These are phyloP conservation scores for Cercospora sp. DNA, from an alignment of 2,329 filamentous ascomycete genomes.

Conservation along the genomic window DNA sequence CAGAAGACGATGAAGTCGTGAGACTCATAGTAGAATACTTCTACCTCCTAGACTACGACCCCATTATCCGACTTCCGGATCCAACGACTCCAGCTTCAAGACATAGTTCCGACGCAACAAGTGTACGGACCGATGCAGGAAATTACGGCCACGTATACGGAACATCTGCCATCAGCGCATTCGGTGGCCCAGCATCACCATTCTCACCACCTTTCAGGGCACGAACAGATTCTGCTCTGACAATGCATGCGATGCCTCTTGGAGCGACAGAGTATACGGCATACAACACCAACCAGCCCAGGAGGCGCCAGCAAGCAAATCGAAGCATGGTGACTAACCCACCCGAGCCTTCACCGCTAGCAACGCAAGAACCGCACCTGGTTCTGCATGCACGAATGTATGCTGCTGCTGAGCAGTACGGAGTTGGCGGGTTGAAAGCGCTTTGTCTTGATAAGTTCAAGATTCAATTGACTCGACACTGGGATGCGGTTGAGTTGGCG, in stretches of 20 bases:
- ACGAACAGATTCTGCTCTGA: slow-evolving; percentile 25
- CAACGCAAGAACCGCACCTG: slow-evolving; percentile 25
- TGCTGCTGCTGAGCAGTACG: slow-evolving; percentile 29
- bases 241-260: slow-evolving; percentile 28
- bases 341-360: slow-evolving; percentile 29
- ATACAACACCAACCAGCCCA: slow-evolving; percentile 7
- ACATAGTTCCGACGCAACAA: slow-evolving; percentile 25
- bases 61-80: slow-evolving; percentile 17
- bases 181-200: slow-evolving; percentile 26
- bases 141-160: slow-evolving; percentile 32
- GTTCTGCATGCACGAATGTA: slow-evolving; percentile 33
- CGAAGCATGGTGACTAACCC: slow-evolving; percentile 21
- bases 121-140: slow-evolving; percentile 26
- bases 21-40: slow-evolving; percentile 32
- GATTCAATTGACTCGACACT: slow-evolving; percentile 29
- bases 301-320: slow-evolving; percentile 15
- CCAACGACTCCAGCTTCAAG: slow-evolving; percentile 7
- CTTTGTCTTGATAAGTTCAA: slow-evolving; percentile 33
- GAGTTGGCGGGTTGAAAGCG: slow-evolving; percentile 29
- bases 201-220: slow-evolving; percentile 13
- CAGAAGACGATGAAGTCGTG: slow-evolving; percentile 32
- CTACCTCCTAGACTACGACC: slow-evolving; percentile 32
- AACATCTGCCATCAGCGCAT: slow-evolving; percentile 30
- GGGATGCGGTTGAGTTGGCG: slow-evolving; percentile 34
- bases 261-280: slow-evolving; percentile 16